phyloP scores from a whole-genome alignment of 139 green algal species.

The Chlorella sp. region DNA sequence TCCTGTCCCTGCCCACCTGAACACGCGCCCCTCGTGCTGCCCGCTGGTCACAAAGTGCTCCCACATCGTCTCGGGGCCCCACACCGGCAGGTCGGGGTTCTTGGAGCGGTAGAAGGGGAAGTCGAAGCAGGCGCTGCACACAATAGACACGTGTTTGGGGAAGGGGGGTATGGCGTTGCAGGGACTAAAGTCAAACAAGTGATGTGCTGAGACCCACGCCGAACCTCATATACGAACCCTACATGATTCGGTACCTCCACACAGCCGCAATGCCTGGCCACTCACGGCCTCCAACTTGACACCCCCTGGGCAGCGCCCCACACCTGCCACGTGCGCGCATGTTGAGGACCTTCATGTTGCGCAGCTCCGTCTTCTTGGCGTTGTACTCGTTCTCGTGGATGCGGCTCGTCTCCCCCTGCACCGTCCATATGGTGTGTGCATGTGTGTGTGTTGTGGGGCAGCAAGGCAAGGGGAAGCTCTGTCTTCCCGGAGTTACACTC shows the following conservation, averaged over 20 bases:
- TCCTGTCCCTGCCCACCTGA: slow-evolving; percentile 38
- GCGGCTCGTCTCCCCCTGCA: not conserved
- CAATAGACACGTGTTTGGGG: not conserved
- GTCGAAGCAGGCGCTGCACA: slow-evolving; percentile 68
- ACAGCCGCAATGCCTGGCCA: too few species aligned
- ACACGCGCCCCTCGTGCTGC: slow-evolving; percentile 71
- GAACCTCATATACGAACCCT: too few species aligned
- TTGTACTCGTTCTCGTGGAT: slow-evolving; percentile 52
- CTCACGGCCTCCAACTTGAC: too few species aligned
- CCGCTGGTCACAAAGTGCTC: slow-evolving; percentile 74
- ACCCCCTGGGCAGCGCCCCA: too few species aligned
- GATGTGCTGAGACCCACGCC: too few species aligned
- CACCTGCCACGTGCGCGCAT: slow-evolving; percentile 41
- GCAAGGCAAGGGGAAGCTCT: not conserved
- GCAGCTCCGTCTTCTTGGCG: slow-evolving; percentile 18
- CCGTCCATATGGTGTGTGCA: too few species aligned
- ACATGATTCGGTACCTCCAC: too few species aligned
- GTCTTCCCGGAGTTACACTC: too few species aligned
- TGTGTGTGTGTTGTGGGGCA: not conserved
- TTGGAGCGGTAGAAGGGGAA: slow-evolving; percentile 56
- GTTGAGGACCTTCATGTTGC: slow-evolving; percentile 25
- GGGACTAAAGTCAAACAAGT: too few species aligned
- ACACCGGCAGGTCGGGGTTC: slow-evolving; percentile 60
- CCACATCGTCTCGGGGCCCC: slow-evolving; percentile 48
- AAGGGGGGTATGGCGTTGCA: too few species aligned